A percentile compares a stretch with the other conserved stretches of the same genome.
phyloP scores from a whole-genome alignment of 768 basidiomycete genomes.

The Termitomyces sp. region DNA sequence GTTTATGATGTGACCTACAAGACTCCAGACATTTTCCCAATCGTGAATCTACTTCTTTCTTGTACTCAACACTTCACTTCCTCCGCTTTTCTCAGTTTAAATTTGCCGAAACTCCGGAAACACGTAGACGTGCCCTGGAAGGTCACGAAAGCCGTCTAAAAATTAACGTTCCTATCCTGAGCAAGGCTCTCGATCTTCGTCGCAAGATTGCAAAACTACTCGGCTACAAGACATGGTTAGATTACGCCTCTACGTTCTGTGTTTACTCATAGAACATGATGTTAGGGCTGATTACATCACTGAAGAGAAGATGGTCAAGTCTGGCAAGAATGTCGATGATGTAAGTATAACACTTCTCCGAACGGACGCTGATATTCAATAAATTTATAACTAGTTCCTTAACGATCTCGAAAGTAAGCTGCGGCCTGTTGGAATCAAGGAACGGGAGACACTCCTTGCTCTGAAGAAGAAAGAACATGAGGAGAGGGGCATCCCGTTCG shows the following conservation, averaged over 20 bases:
- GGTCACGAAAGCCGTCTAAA: constrained; percentile 64
- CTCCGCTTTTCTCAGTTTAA: constrained; percentile 51
- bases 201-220: constrained; percentile 63
- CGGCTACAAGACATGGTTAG: constrained; percentile 65
- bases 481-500: constrained; percentile 52
- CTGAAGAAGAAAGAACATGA: constrained; percentile 74
- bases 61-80: background rate
- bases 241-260: background rate
- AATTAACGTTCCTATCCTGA: constrained; percentile 66
- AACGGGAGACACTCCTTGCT: constrained; percentile 58
- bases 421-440: constrained; percentile 63
- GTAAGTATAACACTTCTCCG: constrained; percentile 24
- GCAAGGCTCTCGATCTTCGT: constrained; percentile 63
- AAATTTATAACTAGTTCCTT: constrained; percentile 50
- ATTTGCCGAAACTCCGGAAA: constrained; percentile 66
- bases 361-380: constrained; percentile 2
- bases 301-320: constrained; percentile 84
- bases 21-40: constrained; percentile 75
- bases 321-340: constrained; percentile 50
- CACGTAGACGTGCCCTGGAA: constrained; percentile 60
- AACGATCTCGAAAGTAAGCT: constrained; percentile 71
- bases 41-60: constrained; percentile 37
- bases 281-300: constrained; percentile 72
- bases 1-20: constrained; percentile 75
- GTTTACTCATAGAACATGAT: background rate